Percentiles rank a stretch among this genome's conserved stretches.
phyloP scores from a whole-genome alignment of 176 grass and related monocot species.

The Aegilops umbellulata region DNA sequence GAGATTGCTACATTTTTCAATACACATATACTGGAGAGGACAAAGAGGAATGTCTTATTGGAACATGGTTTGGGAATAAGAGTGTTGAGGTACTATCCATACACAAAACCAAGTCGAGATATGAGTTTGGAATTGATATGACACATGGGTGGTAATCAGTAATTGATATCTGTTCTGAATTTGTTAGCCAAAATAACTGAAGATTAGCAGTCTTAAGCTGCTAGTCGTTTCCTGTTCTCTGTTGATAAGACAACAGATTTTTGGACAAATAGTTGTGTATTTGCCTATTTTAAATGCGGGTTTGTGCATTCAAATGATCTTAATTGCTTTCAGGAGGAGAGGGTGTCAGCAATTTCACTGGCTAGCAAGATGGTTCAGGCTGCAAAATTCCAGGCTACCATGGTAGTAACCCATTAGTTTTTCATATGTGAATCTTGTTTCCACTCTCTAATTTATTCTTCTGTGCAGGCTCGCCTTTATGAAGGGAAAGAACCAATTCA shows the following conservation, averaged over 20 bases:
- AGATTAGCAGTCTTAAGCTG: not conserved
- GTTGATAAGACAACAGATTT: not conserved
- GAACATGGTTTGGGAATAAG: conserved; percentile 90
- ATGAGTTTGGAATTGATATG: conserved; percentile 25
- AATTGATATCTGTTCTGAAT: not conserved
- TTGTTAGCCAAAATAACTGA: not conserved
- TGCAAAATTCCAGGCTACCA: conserved; percentile 77
- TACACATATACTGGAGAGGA: conserved; percentile 84
- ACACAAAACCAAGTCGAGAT: not conserved
- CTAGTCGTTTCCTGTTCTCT: not conserved
- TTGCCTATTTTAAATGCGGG: not conserved
- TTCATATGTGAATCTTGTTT: conserved; percentile 18
- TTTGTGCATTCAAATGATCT: conserved; percentile 26
- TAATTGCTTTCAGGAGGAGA: conserved; percentile 71
- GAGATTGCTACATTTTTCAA: conserved; percentile 96
- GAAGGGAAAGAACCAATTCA: conserved; percentile 93
- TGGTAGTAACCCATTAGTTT: conserved; percentile 61
- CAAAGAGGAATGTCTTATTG: conserved; percentile 89
- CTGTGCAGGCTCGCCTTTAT: conserved; percentile 63
- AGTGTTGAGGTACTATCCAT: conserved; percentile 72
- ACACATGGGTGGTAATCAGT: not conserved
- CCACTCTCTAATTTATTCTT: conserved; percentile 38
- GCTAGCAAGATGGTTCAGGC: conserved; percentile 85
- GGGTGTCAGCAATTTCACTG: conserved; percentile 46
- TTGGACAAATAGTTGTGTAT: not conserved